phyloP scores from a whole-genome alignment of 176 grass and related monocot genomes.

The Tillandsia leiboldiana region DNA sequence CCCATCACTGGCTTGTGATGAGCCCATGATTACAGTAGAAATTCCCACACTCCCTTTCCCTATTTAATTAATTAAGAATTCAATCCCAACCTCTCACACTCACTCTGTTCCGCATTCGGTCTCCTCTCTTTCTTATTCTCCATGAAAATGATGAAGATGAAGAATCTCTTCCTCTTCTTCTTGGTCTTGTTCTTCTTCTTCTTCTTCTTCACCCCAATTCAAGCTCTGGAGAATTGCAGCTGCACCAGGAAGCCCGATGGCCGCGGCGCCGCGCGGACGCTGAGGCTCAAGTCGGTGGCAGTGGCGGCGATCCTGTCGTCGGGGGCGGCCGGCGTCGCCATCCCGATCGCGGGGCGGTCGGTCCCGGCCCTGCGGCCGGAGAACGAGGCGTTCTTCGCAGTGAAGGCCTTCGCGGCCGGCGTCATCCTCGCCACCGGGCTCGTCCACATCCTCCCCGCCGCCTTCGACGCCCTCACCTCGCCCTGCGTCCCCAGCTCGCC shows the following conservation, averaged over 20 bases:
- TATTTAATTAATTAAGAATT: not conserved
- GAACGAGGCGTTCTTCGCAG: constrained; percentile 56
- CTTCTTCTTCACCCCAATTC: constrained; percentile 42
- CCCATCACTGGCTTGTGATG: not conserved
- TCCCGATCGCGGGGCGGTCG: constrained; percentile 69
- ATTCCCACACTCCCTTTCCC: not conserved
- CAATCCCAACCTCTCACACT: not conserved
- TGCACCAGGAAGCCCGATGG: constrained; percentile 34
- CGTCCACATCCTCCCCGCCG: constrained; percentile 79
- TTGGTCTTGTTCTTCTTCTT: constrained; percentile 28
- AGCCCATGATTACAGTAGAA: not conserved
- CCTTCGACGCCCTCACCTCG: constrained; percentile 67
- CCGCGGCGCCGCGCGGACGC: constrained; percentile 20
- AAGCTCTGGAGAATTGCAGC: constrained; percentile 33
- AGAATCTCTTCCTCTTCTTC: constrained; percentile 24
- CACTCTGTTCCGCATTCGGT: constrained; percentile 5
- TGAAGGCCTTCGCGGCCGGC: constrained; percentile 85
- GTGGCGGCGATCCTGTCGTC: constrained; percentile 76
- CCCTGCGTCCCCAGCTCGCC: constrained; percentile 38
- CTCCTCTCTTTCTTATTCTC: constrained; percentile 2
- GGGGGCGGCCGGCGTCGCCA: constrained; percentile 57
- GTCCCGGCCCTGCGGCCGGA: constrained; percentile 41
- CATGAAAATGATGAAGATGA: constrained; percentile 24
- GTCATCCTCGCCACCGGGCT: constrained; percentile 87
- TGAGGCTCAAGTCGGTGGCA: constrained; percentile 56